A percentile compares a stretch with the other conserved stretches of the same genome.
Evolutionary conservation across 306 rosid species (phyloP).

Genomic region (Ormosia emarginata): DNA sequence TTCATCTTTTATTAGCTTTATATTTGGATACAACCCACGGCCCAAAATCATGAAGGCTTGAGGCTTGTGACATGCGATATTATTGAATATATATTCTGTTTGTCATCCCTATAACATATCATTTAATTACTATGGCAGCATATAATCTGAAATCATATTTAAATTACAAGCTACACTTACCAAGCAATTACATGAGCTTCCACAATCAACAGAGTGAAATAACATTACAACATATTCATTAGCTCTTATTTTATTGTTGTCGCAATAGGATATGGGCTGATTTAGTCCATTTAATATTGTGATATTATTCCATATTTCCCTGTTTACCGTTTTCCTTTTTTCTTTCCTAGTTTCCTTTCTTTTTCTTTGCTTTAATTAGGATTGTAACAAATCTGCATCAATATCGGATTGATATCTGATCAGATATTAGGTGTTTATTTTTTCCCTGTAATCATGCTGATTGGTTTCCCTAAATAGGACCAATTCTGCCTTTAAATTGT

Average conservation of each 20-base stretch:
- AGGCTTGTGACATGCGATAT: not conserved
- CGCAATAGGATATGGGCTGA: too few relatives aligned
- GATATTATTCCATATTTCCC: too few relatives aligned
- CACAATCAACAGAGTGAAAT: not conserved
- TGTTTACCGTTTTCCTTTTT: too few relatives aligned
- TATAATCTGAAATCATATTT: not conserved
- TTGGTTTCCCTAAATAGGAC: too few relatives aligned
- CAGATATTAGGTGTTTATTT: too few relatives aligned
- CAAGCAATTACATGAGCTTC: not conserved
- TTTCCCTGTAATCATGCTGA: too few relatives aligned
- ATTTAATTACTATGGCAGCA: not conserved
- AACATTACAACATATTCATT: not conserved
- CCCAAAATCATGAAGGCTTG: not conserved
- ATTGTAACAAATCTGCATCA: too few relatives aligned
- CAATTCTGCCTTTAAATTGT: too few relatives aligned
- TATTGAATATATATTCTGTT: not conserved
- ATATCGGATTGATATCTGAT: too few relatives aligned
- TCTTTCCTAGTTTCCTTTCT: too few relatives aligned
- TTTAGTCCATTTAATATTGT: too few relatives aligned
- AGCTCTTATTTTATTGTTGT: not conserved
- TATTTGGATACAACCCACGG: not conserved
- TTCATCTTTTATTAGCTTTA: constrained; percentile 1
- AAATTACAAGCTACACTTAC: not conserved
- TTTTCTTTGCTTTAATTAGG: too few relatives aligned
- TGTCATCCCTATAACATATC: not conserved